A percentile compares a stretch with the other conserved stretches of the same genome.
Conservation (phyloP, 2,329 filamentous ascomycete species). For the Fusarium pseudonygamai region DNA sequence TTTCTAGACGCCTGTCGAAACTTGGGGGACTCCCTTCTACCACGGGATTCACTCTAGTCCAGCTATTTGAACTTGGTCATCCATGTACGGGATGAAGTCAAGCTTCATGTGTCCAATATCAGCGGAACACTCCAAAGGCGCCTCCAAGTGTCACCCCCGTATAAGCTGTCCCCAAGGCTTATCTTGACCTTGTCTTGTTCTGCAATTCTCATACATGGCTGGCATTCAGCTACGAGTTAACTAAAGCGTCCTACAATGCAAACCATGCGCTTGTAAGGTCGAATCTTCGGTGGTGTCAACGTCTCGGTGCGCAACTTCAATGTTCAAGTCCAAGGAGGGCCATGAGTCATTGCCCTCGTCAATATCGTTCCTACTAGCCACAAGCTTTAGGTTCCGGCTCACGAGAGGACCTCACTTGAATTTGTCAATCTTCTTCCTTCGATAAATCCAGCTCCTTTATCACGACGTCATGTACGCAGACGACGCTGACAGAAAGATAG, state of each 20-base stretch:
- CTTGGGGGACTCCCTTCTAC: neutral
- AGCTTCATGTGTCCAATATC: neutral
- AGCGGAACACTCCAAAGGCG: no score
- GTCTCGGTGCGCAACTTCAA: neutral
- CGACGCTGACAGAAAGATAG: neutral
- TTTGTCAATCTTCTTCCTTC: fast-evolving
- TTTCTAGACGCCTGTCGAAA: neutral
- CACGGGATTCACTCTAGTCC: no score
- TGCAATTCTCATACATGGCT: fast-evolving
- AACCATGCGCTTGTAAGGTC: no score
- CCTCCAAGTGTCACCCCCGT: no score
- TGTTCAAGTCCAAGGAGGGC: neutral
- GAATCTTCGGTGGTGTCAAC: no score
- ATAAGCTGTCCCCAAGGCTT: neutral
- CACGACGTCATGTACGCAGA: neutral
- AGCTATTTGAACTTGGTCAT: neutral
- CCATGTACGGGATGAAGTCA: no score
- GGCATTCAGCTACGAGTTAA: neutral
- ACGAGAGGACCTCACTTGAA: neutral
- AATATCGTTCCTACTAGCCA: neutral
- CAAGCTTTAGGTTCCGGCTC: no score
- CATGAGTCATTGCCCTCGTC: no score
- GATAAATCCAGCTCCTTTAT: neutral
- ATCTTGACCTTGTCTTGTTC: neutral
- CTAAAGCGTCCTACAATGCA: fast-evolving